Evolutionary conservation across 805 yeast species (phyloP).

Genomic region (Candida jianshihensis): DNA sequence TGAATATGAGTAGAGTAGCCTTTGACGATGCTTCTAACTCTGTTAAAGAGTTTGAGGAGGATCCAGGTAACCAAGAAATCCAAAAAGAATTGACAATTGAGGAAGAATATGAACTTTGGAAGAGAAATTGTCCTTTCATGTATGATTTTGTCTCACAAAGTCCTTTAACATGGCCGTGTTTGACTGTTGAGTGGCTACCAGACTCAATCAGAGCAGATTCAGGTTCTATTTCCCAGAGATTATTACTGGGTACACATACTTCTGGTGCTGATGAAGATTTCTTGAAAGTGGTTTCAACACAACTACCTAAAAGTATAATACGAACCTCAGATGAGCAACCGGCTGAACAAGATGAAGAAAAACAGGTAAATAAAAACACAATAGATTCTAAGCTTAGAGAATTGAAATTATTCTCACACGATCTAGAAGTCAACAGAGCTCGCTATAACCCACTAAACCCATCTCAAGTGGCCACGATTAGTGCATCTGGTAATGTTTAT

Average conservation of each 20-base stretch:
- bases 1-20: slow-evolving; percentile 1
- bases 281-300: slow-evolving; percentile 57
- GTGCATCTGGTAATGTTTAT: slow-evolving; percentile 56
- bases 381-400: slow-evolving; percentile 53
- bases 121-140: slow-evolving; percentile 74
- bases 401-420: slow-evolving; percentile 51
- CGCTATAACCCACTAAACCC: slow-evolving; percentile 61
- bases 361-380: slow-evolving; percentile 16
- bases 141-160: slow-evolving; percentile 79
- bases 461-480: slow-evolving; percentile 53
- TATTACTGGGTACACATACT: slow-evolving; percentile 68
- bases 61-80: slow-evolving; percentile 11
- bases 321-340: slow-evolving; percentile 20
- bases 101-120: slow-evolving; percentile 71
- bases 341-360: slow-evolving; percentile 19
- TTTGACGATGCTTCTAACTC: not conserved
- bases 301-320: slow-evolving; percentile 41
- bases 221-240: slow-evolving; percentile 37
- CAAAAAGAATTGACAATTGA: slow-evolving; percentile 28
- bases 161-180: slow-evolving; percentile 75
- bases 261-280: slow-evolving; percentile 62
- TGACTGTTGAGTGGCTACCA: slow-evolving; percentile 75
- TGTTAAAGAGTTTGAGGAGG: not conserved
- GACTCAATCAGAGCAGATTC: slow-evolving; percentile 18
- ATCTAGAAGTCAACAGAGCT: slow-evolving; percentile 66